These are phyloP conservation scores for Kernera saxatilis DNA, from an alignment of 345 rosid species.

Conservation along the genomic window DNA sequence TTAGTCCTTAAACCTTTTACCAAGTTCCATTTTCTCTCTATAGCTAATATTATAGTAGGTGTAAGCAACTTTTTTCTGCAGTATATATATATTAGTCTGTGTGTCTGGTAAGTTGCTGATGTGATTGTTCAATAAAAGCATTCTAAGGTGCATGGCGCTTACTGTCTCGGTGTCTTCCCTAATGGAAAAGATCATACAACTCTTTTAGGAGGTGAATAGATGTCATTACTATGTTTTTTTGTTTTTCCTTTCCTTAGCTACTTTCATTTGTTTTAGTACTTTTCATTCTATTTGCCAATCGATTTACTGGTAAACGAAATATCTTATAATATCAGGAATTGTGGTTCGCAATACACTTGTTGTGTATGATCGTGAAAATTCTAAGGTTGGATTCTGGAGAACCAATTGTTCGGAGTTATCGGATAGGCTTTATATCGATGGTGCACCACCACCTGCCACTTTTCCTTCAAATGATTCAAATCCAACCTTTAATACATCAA, in stretches of 20 bases:
- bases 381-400: constrained; percentile 92
- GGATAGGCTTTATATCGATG: constrained; percentile 57
- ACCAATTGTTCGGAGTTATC: constrained; percentile 91
- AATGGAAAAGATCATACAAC: constrained; percentile 86
- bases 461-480: constrained; percentile 39
- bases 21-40: background rate
- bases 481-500: constrained; percentile 32
- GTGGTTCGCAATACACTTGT: constrained; percentile 85
- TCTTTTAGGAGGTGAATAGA: constrained; percentile 70
- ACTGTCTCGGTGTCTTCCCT: constrained; percentile 85
- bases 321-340: constrained; percentile 46
- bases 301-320: background rate
- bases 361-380: constrained; percentile 75
- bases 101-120: background rate
- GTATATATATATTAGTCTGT: too few relatives aligned
- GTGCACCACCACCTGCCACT: constrained; percentile 40
- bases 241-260: background rate
- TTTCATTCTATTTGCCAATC: background rate
- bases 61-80: background rate
- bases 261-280: background rate
- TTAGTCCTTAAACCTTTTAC: background rate
- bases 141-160: constrained; percentile 69
- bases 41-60: background rate
- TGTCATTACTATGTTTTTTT: background rate
- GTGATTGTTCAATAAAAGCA: constrained; percentile 41